Evolutionary conservation across 2,329 filamentous ascomycete genomes (phyloP).

Genomic region (Zymoseptoria tritici): DNA sequence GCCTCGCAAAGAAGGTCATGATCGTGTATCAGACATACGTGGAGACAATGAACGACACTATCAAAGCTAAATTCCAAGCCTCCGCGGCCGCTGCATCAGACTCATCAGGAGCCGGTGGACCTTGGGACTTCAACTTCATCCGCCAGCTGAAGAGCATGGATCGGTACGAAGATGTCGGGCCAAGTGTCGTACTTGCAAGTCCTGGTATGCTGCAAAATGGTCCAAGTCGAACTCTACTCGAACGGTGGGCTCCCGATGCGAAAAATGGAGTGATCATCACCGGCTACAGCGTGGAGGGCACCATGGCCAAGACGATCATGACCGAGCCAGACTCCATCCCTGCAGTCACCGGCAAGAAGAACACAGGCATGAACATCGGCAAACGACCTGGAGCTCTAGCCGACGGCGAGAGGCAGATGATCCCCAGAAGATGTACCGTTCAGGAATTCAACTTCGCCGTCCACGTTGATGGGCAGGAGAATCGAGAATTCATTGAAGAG

Average conservation of each 20-base stretch:
- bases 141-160: slow-evolving; percentile 87
- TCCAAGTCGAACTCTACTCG: slow-evolving; percentile 83
- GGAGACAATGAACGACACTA: slow-evolving; percentile 98
- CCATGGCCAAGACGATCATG: slow-evolving; percentile 94
- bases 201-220: slow-evolving; percentile 98
- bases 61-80: slow-evolving; percentile 77
- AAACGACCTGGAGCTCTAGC: slow-evolving; percentile 43
- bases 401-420: slow-evolving; percentile 74
- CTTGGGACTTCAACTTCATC: slow-evolving; percentile 96
- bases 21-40: slow-evolving; percentile 98
- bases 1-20: slow-evolving; percentile 94
- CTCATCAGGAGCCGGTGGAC: slow-evolving; percentile 46
- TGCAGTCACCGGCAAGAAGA: slow-evolving; percentile 67
- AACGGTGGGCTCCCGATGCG: slow-evolving; percentile 91
- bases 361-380: slow-evolving; percentile 19
- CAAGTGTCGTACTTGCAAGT: slow-evolving; percentile 94
- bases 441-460: slow-evolving; percentile 94
- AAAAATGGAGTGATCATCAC: slow-evolving; percentile 99
- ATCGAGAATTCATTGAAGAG: slow-evolving; percentile 93
- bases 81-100: slow-evolving; percentile 84
- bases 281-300: slow-evolving; percentile 95
- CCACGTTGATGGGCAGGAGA: slow-evolving; percentile 92
- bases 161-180: slow-evolving; percentile 89
- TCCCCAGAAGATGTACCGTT: slow-evolving; percentile 84
- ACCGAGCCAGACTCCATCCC: slow-evolving; percentile 93